phyloP scores from a whole-genome alignment of 148 eudicot species.

The Vaccinium macrocarpon region DNA sequence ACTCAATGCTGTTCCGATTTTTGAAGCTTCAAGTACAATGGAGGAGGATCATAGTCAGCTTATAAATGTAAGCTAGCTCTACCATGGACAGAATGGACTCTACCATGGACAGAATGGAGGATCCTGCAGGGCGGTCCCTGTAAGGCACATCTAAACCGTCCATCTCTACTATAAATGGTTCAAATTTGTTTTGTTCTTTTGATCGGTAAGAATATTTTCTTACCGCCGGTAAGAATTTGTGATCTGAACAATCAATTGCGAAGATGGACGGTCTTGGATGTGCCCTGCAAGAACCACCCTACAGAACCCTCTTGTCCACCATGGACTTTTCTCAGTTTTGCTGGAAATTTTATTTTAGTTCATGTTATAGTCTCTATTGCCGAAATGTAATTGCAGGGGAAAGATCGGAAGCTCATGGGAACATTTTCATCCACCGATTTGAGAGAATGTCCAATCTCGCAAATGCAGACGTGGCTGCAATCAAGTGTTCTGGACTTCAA shows the following conservation, averaged over 20 bases:
- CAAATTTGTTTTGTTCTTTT: too few relatives aligned
- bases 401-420: conserved; percentile 60
- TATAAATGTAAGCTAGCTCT: conserved; percentile 44
- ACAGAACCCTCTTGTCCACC: too few relatives aligned
- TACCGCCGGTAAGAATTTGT: too few relatives aligned
- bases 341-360: neutral
- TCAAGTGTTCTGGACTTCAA: conserved; percentile 54
- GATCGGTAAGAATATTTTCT: too few relatives aligned
- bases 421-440: conserved; percentile 85
- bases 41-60: conserved; percentile 56
- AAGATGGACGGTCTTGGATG: too few relatives aligned
- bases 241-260: too few relatives aligned
- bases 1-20: conserved; percentile 71
- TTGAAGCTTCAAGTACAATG: conserved; percentile 38
- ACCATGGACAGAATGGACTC: too few relatives aligned
- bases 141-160: too few relatives aligned
- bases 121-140: too few relatives aligned
- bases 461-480: conserved; percentile 51
- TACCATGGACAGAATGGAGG: too few relatives aligned
- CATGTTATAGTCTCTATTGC: neutral
- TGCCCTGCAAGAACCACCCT: too few relatives aligned
- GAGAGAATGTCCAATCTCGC: conserved; percentile 64
- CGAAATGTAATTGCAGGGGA: conserved; percentile 45
- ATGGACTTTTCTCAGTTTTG: neutral
- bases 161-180: too few relatives aligned